Conservation (phyloP, 345 rosid species). For the Camelina sativa region DNA sequence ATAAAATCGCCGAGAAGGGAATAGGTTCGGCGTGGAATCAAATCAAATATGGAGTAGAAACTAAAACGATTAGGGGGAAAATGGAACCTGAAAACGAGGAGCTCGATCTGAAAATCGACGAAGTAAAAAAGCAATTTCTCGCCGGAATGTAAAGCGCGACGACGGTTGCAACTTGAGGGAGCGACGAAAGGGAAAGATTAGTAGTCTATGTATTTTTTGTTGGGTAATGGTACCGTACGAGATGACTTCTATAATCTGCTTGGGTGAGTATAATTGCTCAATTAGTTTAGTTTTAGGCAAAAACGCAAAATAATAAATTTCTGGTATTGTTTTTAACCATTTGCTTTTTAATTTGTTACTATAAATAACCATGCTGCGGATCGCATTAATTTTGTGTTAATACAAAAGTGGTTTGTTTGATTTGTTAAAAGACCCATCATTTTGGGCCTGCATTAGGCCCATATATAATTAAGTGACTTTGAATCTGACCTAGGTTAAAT, state of each 20-base stretch:
- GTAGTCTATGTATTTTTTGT: background rate
- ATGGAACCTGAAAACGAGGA: conserved; percentile 15
- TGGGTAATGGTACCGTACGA: background rate
- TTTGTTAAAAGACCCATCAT: background rate
- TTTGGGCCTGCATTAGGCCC: background rate
- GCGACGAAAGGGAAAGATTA: background rate
- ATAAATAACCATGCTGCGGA: background rate
- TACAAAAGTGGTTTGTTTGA: background rate
- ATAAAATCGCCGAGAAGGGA: conserved; percentile 3
- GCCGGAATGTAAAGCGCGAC: conserved; percentile 31
- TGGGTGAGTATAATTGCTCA: background rate
- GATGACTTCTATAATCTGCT: background rate
- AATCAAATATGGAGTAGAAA: background rate
- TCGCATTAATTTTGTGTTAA: background rate
- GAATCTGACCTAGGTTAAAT: too few species aligned
- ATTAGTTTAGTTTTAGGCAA: background rate
- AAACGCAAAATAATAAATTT: background rate
- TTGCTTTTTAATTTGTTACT: background rate
- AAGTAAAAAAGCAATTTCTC: conserved; percentile 5
- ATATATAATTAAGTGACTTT: background rate
- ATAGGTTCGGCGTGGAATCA: conserved; percentile 21
- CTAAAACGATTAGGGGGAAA: background rate
- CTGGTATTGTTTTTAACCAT: background rate
- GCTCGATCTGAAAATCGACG: conserved; percentile 15
- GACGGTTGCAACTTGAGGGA: conserved; percentile 30